Base-by-base conservation (phyloP, 106 monocot species). In the Phalaenopsis aphrodite region DNA sequence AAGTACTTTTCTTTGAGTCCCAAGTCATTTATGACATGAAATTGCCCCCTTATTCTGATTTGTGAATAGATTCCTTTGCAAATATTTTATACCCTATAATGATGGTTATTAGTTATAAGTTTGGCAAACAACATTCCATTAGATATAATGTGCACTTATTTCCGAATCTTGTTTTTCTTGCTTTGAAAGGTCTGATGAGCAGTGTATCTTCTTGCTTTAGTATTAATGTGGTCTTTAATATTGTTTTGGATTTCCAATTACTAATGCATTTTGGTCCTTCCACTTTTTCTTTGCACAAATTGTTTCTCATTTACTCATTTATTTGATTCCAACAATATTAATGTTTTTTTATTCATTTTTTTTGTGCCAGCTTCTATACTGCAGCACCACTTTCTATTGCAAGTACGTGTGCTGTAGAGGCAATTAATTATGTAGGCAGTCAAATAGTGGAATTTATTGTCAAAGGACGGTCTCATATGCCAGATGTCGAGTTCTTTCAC, bases 321-420 rank as follows among this genome's bases (percentile, higher is more conserved):
- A 5, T 69, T 69, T 9, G 3, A 15, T 38, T 12, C 61, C 21
- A 61, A 69, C 8, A 39, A 56, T 77, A 3, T 77, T 77, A 16
- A 55, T 80, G 37, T 15, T 41, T 45, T 4, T 42, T 58, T 10
- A 46, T 76, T 67, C 65, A 7, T 37, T 77, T n/a, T 39, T 15
- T 84, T 65, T 19, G 56, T 75, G 45, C 77, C 77, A 92, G 91
- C 82, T 94, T 81, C 81, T 94, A 97, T 80, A 85, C 81, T 14
- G 89, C 81, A 66, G 94, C 90, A 76, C 97, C 94, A 77, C 49
- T 97, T 55, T 94, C 97, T 19, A 74, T 97, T 79, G 86, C 83
- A 45, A 82, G 89, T 75, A 79, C 80, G 55, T 84, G 82, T 87
- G 74, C 77, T 47, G 49, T 64, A 43, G 90, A 91, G 73, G 85